Evolutionary conservation across 2,329 filamentous ascomycete species (phyloP), one percentile per base, ranked within the genome.

Genomic region (Penicillium sp.): DNA sequence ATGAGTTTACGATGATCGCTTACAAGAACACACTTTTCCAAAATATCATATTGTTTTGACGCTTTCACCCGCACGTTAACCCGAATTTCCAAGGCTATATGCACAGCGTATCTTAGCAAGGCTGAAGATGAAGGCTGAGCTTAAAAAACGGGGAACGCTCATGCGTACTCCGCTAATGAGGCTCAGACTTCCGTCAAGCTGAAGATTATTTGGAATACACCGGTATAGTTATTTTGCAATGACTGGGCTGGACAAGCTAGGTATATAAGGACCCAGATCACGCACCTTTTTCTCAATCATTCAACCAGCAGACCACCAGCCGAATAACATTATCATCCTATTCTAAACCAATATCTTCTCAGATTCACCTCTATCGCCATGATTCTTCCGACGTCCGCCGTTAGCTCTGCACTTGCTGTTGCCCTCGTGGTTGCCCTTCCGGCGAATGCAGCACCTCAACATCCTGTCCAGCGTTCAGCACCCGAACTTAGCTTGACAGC

Each of bases 401-500:
- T 62, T 18, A 23, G 13, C 41, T 56, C 54, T 18, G 6, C 40
- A 1, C 2, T 55, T 23, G 30, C 33, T 21, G 32, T 48, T 30
- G 29, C 48, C 12, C 37, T 58, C 20, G 33, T 44, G 20, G 17
- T 57, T 32, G 48, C 46, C 15, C 30, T 55, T 42, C 49, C 46
- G 8, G 55, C 41, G 9, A 46, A 24, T 2, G 57, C 60, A 42
- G 56, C 54, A 37, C 56, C 60, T 17, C 54, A 52, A 12, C 46
- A 27, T 15, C n/a, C 42, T 57, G 13, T 41, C 41, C 46, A 45
- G 7, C 52, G 59, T 33, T 46, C 60, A 46, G 41, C 50, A 3
- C 41, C 56, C 18, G 53, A 60, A 21, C 57, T 63, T 24, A 60
- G 56, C 41, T 18, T 60, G 27, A 54, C 51, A 23, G 60, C 57